Base-by-base conservation (phyloP, 371 early-diverging fungal genomes). In the Syncephalastrum racemosum region DNA sequence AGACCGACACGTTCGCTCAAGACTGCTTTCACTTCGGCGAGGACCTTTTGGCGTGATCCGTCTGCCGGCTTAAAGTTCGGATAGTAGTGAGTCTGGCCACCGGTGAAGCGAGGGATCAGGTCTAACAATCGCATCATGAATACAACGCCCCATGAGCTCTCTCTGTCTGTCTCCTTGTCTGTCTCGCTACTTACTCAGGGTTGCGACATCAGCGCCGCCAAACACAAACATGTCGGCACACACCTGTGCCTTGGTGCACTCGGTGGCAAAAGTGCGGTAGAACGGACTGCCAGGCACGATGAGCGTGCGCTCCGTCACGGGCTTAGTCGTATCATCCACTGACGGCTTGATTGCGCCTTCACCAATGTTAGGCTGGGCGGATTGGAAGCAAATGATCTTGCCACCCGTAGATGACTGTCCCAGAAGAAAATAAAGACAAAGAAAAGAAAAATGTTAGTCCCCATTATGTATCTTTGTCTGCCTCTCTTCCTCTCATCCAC, bases 161-260 rank as follows among this genome's bases (percentile, higher is more conserved):
- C 15, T 13, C 14, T 20, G 12, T 27, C 25, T 45, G 20, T 43
- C 15, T 43, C 39, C 22, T 18, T 23, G 45, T 45, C n/a, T n/a
- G n/a, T n/a, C n/a, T n/a, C n/a, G n/a, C 23, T 22, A 61, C 77
- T 61, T 73, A 76, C 87, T 83, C 12, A 96, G 66, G 0, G 94
- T 91, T 4, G 95, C 88, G 4, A 94, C 70, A 62, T 96, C 98
- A 22, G 86, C 73, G 13, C 67, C 60, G 39, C 89, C 86, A 71
- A 95, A 89, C 7, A 93, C 58, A 68, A 95, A 91, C 64, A 92
- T 78, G 62, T 94, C 95, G 1, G 94, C 83, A 22, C 87, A 86
- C 42, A 96, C 84, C 62, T 94, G 92, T 12, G 81, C 58, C 31
- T 85, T 86, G 19, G 89, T 81, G 62, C 94, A 90, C 44, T 89